These are phyloP conservation scores for Handroanthus guayacan DNA, from an alignment of 257 asterid species.

Conservation along the genomic window DNA sequence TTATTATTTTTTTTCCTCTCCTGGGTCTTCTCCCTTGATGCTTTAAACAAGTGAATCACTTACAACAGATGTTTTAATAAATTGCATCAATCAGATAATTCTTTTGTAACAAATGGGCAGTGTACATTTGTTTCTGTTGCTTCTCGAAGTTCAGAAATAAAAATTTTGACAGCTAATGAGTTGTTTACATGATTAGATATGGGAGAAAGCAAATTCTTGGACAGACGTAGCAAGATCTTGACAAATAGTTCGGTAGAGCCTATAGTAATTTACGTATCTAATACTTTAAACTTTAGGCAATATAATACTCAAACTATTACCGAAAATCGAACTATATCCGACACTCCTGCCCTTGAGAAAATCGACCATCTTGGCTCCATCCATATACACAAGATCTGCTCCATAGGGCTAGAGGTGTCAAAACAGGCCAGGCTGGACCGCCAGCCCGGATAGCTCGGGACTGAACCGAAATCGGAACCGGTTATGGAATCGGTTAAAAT, in stretches of 20 bases:
- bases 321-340: neutral
- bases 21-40: neutral
- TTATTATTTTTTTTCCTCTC: too few species aligned
- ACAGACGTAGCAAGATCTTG: neutral
- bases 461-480: too few species aligned
- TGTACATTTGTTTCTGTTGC: slow-evolving; percentile 23
- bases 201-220: neutral
- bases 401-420: too few species aligned
- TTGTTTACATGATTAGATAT: neutral
- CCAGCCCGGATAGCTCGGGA: too few species aligned
- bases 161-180: neutral
- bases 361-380: neutral
- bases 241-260: neutral
- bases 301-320: too few species aligned
- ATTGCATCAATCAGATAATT: slow-evolving; percentile 40
- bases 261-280: neutral
- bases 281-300: too few species aligned
- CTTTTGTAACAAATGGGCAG: slow-evolving; percentile 39
- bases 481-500: too few species aligned
- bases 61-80: slow-evolving; percentile 30
- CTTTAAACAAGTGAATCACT: neutral
- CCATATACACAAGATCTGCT: slow-evolving; percentile 1
- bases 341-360: neutral
- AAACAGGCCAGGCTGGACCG: too few species aligned
- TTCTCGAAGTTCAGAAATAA: slow-evolving; percentile 18